Evolutionary conservation across 441 rosid genomes (phyloP).

Genomic region (Jatropha multifida): DNA sequence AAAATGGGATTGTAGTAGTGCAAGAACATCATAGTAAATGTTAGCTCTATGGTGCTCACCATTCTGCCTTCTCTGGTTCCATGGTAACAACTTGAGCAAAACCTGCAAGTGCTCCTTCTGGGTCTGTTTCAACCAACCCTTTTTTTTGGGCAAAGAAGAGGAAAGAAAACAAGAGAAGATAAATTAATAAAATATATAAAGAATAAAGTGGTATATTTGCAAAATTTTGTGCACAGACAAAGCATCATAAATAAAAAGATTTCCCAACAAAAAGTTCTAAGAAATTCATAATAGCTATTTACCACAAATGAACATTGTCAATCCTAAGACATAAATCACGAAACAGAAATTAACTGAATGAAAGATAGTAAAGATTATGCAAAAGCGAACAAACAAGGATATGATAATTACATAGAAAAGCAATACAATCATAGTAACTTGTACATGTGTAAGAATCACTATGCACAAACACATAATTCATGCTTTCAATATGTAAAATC

Average conservation of each 20-base stretch:
- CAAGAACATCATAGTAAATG: background rate
- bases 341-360: background rate
- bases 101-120: constrained; percentile 92
- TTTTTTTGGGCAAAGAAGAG: constrained; percentile 5
- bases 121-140: constrained; percentile 94
- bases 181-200: background rate
- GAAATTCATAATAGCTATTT: background rate
- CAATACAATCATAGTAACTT: background rate
- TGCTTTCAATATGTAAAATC: background rate
- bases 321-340: background rate
- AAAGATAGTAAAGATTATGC: background rate
- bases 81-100: constrained; percentile 89
- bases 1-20: background rate
- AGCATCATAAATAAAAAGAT: background rate
- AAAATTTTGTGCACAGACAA: background rate
- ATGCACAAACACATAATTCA: background rate
- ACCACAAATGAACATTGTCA: background rate
- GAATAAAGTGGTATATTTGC: background rate
- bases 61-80: constrained; percentile 99
- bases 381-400: background rate
- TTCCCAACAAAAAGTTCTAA: background rate
- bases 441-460: background rate
- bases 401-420: background rate
- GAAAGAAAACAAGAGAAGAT: background rate
- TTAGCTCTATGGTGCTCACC: constrained; percentile 45